Percentiles rank a stretch among this genome's conserved stretches.
Conservation (phyloP, 768 basidiomycete genomes). For the Pleurotus tuoliensis region DNA sequence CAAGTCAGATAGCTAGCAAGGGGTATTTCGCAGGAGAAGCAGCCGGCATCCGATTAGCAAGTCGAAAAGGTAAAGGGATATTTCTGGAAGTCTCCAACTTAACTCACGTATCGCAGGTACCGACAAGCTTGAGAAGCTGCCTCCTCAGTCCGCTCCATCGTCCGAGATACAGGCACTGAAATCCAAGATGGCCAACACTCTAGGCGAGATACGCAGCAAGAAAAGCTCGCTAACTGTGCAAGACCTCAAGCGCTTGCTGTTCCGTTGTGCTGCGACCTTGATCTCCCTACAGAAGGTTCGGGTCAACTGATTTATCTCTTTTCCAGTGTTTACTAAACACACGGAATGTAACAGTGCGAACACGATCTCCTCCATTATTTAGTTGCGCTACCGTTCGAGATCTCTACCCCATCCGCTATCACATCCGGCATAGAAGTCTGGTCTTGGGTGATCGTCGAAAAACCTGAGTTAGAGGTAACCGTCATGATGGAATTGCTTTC, state of each 20-base stretch:
- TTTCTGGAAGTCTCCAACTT: neutral
- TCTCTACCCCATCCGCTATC: constrained; percentile 83
- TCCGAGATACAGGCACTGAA: constrained; percentile 66
- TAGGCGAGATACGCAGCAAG: constrained; percentile 68
- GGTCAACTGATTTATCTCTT: neutral
- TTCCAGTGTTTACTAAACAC: neutral
- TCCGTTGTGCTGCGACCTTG: constrained; percentile 80
- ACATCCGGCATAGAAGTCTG: constrained; percentile 89
- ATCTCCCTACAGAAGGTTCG: constrained; percentile 65
- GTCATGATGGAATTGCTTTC: constrained; percentile 83
- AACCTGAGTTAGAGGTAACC: constrained; percentile 75
- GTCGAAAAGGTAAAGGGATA: constrained; percentile 51
- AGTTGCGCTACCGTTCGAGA: constrained; percentile 83
- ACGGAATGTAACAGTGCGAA: constrained; percentile 54
- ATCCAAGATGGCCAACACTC: constrained; percentile 59
- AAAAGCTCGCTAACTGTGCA: constrained; percentile 71
- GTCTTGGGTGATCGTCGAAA: constrained; percentile 93
- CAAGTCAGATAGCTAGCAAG: constrained; percentile 86
- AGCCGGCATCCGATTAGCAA: constrained; percentile 72
- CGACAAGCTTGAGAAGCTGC: constrained; percentile 55
- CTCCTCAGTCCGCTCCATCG: constrained; percentile 55
- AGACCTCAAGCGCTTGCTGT: constrained; percentile 81
- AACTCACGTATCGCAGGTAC: constrained; percentile 34
- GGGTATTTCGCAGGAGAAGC: constrained; percentile 88
- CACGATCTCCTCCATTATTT: constrained; percentile 83